Percentiles rank a stretch among this genome's conserved stretches.
These are phyloP conservation scores for Suillus ampliporus DNA, from an alignment of 768 basidiomycete genomes.

Conservation along the genomic window DNA sequence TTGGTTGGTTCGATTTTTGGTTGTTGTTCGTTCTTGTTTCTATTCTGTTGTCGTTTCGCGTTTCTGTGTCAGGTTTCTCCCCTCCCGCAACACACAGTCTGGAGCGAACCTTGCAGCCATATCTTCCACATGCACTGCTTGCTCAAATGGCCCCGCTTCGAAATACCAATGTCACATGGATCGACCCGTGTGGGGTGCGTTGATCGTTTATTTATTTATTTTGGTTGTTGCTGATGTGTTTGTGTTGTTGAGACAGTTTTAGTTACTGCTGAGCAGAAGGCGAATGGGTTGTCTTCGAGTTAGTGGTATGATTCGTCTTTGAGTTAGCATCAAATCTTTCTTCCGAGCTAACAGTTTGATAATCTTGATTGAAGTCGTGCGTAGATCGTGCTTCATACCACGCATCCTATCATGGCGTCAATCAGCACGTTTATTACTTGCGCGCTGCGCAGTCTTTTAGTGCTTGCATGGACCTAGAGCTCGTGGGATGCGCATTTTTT, in stretches of 20 bases:
- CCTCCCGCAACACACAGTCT: slow-evolving; percentile 58
- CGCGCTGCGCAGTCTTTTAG: too few relatives aligned
- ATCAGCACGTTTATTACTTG: too few relatives aligned
- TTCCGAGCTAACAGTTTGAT: too few relatives aligned
- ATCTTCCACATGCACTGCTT: slow-evolving; percentile 99
- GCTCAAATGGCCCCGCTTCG: slow-evolving; percentile 93
- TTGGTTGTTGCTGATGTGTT: too few relatives aligned
- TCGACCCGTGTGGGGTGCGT: slow-evolving; percentile 87
- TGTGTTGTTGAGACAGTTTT: background rate
- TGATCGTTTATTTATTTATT: background rate
- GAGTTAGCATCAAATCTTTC: too few relatives aligned
- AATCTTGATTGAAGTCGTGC: too few relatives aligned
- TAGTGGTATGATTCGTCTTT: background rate
- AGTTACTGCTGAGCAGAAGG: slow-evolving; percentile 63
- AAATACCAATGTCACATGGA: slow-evolving; percentile 99
- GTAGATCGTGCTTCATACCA: too few relatives aligned
- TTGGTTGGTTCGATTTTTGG: background rate
- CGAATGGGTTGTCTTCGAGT: slow-evolving; percentile 29
- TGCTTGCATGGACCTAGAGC: too few relatives aligned
- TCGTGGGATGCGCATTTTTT: too few relatives aligned
- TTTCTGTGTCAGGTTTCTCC: slow-evolving; percentile 10
- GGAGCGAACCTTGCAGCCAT: slow-evolving; percentile 97
- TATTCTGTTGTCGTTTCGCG: too few relatives aligned
- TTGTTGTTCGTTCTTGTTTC: slow-evolving; percentile 5
- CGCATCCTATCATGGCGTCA: too few relatives aligned